Evolutionary conservation across 169 alveolate genomes (phyloP), one percentile per base, ranked within the genome.

Genomic region (Plasmodium adleri): DNA sequence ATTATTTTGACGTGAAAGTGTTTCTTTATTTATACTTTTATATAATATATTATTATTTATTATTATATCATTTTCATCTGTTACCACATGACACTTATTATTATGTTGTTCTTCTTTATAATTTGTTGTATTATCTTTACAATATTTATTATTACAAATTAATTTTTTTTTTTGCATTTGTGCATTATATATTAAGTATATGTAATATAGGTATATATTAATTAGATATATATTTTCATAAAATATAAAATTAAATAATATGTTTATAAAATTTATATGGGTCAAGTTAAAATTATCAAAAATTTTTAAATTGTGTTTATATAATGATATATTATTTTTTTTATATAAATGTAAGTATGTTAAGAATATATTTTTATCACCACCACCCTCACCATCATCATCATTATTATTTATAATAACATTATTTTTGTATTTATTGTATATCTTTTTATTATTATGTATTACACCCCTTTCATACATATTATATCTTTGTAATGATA

Each of bases 281-380:
- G 22, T 75, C 60, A 86, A 10, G 54, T 86, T 86, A 71, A 86
- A 22, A 1, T 70, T 49, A 9, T 86, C 92, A 66, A 86, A 86
- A 39, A 49, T 43, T 86, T 86, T 86, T 49, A 86, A 39, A 66
- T 59, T 86, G 9, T 39, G 54, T 49, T 68, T 32, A 50, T 43
- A 24, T 32, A 63, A 1, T 39, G 32, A 12, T 50, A 47, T 43
- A 28, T 26, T 68, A 12, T 10, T 68, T 68, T 54, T 80, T 45
- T 15, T 39, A 64, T 28, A 24, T 64, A 49, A 22, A 10, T 58
- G 17, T 22, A 70, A 20, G 39, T 56, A 15, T 15, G n/a, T 9
- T 75, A 22, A 12, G 67, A 17, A n/a, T 39, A 39, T 15, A 12
- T 43, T 17, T 6, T 17, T 0, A 7, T 58, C 24, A 45, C 26